These are phyloP conservation scores for Calocera viscosa DNA, from an alignment of 768 basidiomycete genomes.

Conservation along the genomic window DNA sequence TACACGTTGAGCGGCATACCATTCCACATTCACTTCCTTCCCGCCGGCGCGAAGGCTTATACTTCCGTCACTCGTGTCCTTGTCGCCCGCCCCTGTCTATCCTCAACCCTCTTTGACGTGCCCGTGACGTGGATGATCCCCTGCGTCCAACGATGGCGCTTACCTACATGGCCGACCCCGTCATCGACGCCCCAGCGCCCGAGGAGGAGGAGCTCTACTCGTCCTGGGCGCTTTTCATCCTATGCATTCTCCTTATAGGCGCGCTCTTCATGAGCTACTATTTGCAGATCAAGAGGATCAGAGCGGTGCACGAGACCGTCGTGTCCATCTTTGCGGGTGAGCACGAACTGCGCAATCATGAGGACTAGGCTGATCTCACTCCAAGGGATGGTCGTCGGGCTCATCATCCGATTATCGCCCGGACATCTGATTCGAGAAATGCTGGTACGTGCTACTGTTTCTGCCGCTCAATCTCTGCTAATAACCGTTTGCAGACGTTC, in stretches of 20 bases:
- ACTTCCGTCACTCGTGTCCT: no score
- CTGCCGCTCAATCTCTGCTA: constrained; percentile 6
- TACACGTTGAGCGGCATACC: no score
- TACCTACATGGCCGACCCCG: no score
- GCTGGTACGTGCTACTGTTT: constrained; percentile 57
- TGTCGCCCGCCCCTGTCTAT: no score
- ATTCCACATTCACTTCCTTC: no score
- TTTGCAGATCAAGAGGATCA: constrained; percentile 90
- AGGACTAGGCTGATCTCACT: background rate
- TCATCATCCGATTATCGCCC: constrained; percentile 78
- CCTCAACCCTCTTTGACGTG: no score
- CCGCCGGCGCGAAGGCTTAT: no score
- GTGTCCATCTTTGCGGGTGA: constrained; percentile 78
- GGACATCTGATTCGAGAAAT: constrained; percentile 93
- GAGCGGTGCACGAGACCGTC: constrained; percentile 89
- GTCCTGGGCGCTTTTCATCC: constrained; percentile 87
- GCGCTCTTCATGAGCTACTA: constrained; percentile 97
- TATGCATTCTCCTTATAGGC: constrained; percentile 81
- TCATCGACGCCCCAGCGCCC: constrained; percentile 8
- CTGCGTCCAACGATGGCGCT: no score
- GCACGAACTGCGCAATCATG: constrained; percentile 9
- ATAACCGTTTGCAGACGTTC: constrained; percentile 52
- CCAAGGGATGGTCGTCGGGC: constrained; percentile 87
- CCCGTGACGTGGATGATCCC: no score
- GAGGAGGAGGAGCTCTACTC: constrained; percentile 83